Conservation (phyloP, 202 grass and related monocot genomes). For the Carex arenaria region DNA sequence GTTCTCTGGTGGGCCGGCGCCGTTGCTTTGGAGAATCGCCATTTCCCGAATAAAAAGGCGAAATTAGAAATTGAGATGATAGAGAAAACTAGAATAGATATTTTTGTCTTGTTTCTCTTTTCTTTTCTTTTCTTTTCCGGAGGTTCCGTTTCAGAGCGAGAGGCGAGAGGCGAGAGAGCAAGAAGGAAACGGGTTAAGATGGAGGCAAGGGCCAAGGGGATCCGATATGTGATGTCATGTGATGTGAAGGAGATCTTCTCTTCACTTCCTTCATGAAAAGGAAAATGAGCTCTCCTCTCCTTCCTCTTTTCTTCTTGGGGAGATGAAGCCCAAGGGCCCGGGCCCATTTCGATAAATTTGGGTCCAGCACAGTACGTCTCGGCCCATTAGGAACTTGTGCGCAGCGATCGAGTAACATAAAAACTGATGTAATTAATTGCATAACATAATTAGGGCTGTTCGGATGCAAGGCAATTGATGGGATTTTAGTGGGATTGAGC, state of each 20-base stretch:
- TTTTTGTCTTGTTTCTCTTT: not conserved
- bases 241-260: no score
- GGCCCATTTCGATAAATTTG: no score
- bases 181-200: conserved; percentile 11
- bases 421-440: no score
- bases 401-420: no score
- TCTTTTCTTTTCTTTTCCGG: not conserved
- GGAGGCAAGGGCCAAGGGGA: not conserved
- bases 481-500: no score
- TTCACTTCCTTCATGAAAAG: no score
- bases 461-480: no score
- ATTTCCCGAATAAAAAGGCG: not conserved
- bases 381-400: no score
- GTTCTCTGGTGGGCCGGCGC: conserved; percentile 3
- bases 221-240: not conserved
- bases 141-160: conserved; percentile 15
- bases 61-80: conserved; percentile 3
- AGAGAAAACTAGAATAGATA: not conserved
- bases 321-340: not conserved
- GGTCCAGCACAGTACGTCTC: no score
- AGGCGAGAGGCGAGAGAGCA: not conserved
- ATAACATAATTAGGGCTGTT: no score
- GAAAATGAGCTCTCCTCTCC: not conserved
- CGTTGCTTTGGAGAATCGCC: conserved; percentile 15
- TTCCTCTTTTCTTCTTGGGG: not conserved